Evolutionary conservation across 2,329 filamentous ascomycete species (phyloP), one percentile per base, ranked within the genome.

Genomic region (Apiospora arundinis): DNA sequence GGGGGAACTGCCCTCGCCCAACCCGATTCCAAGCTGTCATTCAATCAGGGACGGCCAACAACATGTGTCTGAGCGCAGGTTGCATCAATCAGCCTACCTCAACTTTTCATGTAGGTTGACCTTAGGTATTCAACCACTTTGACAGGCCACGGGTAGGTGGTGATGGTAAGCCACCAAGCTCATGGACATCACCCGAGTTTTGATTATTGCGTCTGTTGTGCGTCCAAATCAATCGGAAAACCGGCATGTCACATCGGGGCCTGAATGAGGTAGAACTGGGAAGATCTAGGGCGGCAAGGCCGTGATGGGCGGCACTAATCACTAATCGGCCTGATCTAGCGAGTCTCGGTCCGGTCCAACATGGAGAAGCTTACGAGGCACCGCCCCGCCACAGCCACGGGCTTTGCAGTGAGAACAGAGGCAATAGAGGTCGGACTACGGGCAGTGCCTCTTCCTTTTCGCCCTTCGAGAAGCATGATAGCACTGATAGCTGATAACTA

Each of bases 311-410:
- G 42, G 42, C 42, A 45, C 42, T 45, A 45, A 45, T 45, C 56
- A 63, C 56, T 63, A 63, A 37, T 60, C 28, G 21, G 52, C 28
- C 52, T 32, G 28, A 23, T n/a, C 8, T 23, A 49, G 4, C 5
- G 18, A 28, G 46, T 32, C 49, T 32, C 49, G 14, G 28, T 32
- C 25, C 16, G 52, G 28, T 32, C 7, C 52, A 21, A 3, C 25
- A 37, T 63, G 8, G 32, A 18, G 18, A 40, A 40, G 56, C 56
- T 40, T 63, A 40, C 56, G 32, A 63, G 8, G 32, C 56, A 63
- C 32, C 32, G 56, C 56, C 56, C 56, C 56, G 56, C 56, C 56
- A 63, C 32, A 63, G 56, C 56, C 56, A 63, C 56, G 28, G 56
- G n/a, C 52, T 60, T 40, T 63, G 32, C 56, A 63, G 21, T 11